Base-by-base conservation (phyloP, 2,329 filamentous ascomycete species). In the Penicillium sp. region DNA sequence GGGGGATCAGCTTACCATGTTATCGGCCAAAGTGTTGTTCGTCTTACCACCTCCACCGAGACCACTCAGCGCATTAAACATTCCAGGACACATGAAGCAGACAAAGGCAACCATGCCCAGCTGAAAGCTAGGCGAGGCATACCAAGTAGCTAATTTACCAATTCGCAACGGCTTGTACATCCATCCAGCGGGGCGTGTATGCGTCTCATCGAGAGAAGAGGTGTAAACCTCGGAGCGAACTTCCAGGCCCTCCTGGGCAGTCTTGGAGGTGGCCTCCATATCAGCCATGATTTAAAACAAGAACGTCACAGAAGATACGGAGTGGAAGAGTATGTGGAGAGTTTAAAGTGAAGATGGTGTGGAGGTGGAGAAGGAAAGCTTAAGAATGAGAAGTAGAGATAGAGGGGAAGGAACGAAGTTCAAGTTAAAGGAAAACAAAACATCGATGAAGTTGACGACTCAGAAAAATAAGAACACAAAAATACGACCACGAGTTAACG, bases 61-160 rank as follows among this genome's bases (percentile, higher is more conserved):
- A 59, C 85, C 85, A 55, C 74, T 71, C 22, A 88, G 72, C 29
- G 85, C 84, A 65, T 87, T 88, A 75, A 84, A 87, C 84, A 88
- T 87, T 66, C 85, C 85, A 1, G 86, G 86, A 69, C 86, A 89
- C 63, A 88, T 69, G 78, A 89, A 87, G 68, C 85, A 88, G 42
- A 88, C 84, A 55, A 88, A 78, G 48, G 85, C 78, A 55, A 91
- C 87, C 81, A 90, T 83, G 60, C 59, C 69, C 43, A 91, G 80
- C 76, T 91, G 88, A 56, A 87, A 74, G 67, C 84, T 83, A 26
- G 89, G 89, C 58, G 88, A 90, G 42, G 88, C 88, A 70, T 88
- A 91, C 82, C 86, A 90, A 43, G 76, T 74, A 6, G 87, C 54
- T 58, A 80, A 79, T 53, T 77, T 75, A 22, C 80, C 79, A 56